phyloP scores from a whole-genome alignment of 1,139 yeast species.

The Torulaspora pretoriensis region DNA sequence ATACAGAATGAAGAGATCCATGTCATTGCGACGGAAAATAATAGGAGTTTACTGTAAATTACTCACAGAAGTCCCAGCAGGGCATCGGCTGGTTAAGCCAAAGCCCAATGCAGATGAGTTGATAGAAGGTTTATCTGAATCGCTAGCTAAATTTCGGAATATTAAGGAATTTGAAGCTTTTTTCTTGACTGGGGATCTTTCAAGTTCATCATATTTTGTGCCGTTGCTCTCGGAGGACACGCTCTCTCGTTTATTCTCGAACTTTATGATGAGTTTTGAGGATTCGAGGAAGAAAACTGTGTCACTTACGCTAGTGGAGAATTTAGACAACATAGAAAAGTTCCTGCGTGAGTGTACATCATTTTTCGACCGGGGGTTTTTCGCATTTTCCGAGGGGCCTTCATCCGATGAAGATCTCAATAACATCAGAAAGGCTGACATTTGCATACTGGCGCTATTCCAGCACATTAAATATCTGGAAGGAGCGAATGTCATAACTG shows the following conservation, averaged over 20 bases:
- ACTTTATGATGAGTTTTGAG: neutral
- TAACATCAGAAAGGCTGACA: conserved; percentile 18
- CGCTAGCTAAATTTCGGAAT: conserved; percentile 18
- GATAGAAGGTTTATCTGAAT: conserved; percentile 13
- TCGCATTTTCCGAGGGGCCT: conserved; percentile 7
- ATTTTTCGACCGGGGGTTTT: conserved; percentile 13
- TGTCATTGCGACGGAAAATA: conserved; percentile 26
- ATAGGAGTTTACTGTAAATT: conserved; percentile 22
- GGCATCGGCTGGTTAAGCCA: conserved; percentile 19
- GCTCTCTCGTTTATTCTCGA: conserved; percentile 11
- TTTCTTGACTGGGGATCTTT: conserved; percentile 18
- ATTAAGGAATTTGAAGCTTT: conserved; percentile 24
- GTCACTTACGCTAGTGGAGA: conserved; percentile 9
- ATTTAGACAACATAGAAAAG: conserved; percentile 10
- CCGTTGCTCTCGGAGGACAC: conserved; percentile 25
- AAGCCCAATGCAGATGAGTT: conserved; percentile 17
- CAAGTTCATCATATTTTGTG: conserved; percentile 18
- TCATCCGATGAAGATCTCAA: conserved; percentile 1
- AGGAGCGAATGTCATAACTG: conserved; percentile 2
- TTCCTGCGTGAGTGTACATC: conserved; percentile 12
- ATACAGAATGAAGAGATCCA: conserved; percentile 20
- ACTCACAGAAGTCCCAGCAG: conserved; percentile 21
- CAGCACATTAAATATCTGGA: conserved; percentile 6
- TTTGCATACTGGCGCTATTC: conserved; percentile 17
- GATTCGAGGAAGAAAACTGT: neutral